Evolutionary conservation across 2,329 filamentous ascomycete species (phyloP), one percentile per base, ranked within the genome.

Genomic region (Trichoderma asperellum): DNA sequence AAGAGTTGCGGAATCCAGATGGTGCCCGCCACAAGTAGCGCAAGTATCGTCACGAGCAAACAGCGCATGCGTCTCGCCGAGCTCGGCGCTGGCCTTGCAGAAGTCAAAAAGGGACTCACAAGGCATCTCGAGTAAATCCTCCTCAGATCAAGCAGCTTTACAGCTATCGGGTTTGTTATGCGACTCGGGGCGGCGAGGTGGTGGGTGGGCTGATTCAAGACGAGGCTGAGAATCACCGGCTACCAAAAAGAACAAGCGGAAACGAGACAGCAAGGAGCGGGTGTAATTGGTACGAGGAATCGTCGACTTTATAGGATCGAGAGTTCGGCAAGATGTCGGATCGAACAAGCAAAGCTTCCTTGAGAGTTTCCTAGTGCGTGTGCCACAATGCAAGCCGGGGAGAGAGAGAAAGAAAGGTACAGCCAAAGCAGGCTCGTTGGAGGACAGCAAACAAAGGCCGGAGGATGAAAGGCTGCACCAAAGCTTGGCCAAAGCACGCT

Each of bases 91-190:
- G 68, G 61, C 68, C 68, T 7, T 68, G n/a, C 49, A 62, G 56
- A 71, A 60, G 53, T 60, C 62, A 56, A 66, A 60, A 65, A 70
- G 53, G 53, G 56, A 80, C 79, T 80, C 75, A 80, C 79, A 80
- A 72, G 79, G 79, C 79, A 80, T 80, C 74, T 79, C 74, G 77
- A 74, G 73, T 72, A 74, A 49, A 63, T 70, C 71, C 74, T 71
- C 69, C 70, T 72, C 73, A 73, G 72, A 55, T 29, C n/a, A 43
- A 55, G 37, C 74, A 73, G 16, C 35, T 59, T 27, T 59, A 67
- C 57, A 18, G 24, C 35, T 65, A 27, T 69, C 35, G 40, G 27
- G 5, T 61, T 43, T 24, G 68, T 5, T 66, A 56, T 65, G 61
- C 61, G 61, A 69, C 56, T 69, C 56, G 53, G 56, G 56, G 16